phyloP scores from a whole-genome alignment of 495 filamentous ascomycete genomes.

The Evernia prunastri region DNA sequence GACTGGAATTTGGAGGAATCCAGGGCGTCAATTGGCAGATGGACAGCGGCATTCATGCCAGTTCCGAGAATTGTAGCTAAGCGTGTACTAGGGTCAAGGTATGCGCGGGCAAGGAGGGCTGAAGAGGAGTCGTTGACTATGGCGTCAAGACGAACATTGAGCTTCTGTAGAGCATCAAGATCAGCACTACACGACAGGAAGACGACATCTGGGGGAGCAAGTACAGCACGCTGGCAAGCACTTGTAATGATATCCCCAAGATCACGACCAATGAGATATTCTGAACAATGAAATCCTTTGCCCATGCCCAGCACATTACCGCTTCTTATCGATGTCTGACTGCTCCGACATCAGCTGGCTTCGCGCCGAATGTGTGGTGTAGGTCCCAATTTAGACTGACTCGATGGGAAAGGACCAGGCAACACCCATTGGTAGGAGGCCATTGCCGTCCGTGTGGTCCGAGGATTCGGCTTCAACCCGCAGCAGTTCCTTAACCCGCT shows the following conservation, averaged over 20 bases:
- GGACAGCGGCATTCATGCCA: constrained; percentile 77
- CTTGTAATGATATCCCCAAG: constrained; percentile 51
- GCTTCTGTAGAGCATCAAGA: constrained; percentile 19
- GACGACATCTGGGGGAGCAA: constrained; percentile 5
- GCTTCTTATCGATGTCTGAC: constrained; percentile 51
- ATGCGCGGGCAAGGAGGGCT: constrained; percentile 71
- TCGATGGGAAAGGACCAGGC: constrained; percentile 67
- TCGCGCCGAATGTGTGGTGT: neutral
- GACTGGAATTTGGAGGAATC: constrained; percentile 54
- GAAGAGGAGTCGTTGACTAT: constrained; percentile 84
- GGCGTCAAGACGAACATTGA: constrained; percentile 54
- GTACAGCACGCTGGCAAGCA: constrained; percentile 46
- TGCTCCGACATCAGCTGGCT: constrained; percentile 21
- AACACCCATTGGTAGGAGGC: constrained; percentile 51
- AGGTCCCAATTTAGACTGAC: constrained; percentile 31
- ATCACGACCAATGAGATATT: constrained; percentile 51
- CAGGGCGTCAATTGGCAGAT: constrained; percentile 57
- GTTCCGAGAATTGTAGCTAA: constrained; percentile 82
- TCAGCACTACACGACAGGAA: constrained; percentile 2
- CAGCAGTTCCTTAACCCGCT: constrained; percentile 50
- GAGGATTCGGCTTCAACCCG: constrained; percentile 15
- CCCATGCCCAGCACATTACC: constrained; percentile 58
- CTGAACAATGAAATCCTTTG: constrained; percentile 57
- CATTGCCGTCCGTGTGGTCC: constrained; percentile 33
- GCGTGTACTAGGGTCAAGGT: constrained; percentile 53